Percentiles rank a stretch among this genome's conserved stretches.
Evolutionary conservation across 2,329 filamentous ascomycete genomes (phyloP).

Genomic region (Uncinocarpus reesii): DNA sequence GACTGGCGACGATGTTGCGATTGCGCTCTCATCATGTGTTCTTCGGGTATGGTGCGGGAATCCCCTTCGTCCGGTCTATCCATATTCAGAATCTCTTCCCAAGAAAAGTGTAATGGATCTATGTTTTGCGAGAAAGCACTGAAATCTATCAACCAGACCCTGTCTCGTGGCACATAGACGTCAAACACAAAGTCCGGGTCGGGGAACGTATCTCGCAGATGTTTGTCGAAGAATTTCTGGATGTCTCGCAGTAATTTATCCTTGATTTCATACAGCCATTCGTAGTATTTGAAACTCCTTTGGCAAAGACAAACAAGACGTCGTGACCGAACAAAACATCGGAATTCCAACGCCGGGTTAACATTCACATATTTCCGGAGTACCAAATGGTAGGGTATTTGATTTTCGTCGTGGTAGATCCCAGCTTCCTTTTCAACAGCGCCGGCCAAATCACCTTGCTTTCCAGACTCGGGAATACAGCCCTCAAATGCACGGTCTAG

Average conservation of each 20-base stretch:
- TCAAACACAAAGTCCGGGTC: conserved; percentile 83
- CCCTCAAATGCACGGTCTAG: conserved; percentile 87
- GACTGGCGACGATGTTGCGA: background rate
- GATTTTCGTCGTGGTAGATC: background rate
- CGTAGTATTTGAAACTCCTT: conserved; percentile 80
- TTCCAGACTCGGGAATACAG: conserved; percentile 40
- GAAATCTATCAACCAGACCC: conserved; percentile 80
- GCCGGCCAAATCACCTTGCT: conserved; percentile 16
- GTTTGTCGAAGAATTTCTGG: conserved; percentile 63
- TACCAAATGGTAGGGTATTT: conserved; percentile 69
- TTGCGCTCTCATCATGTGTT: conserved; percentile 16
- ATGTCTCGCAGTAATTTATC: conserved; percentile 59
- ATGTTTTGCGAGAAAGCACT: conserved; percentile 90
- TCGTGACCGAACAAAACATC: conserved; percentile 82
- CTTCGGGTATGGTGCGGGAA: conserved; percentile 25
- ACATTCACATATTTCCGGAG: conserved; percentile 79
- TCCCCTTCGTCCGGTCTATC: conserved; percentile 28
- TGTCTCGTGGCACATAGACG: conserved; percentile 70
- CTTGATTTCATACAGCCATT: conserved; percentile 63
- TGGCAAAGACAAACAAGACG: conserved; percentile 75
- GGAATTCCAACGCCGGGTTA: conserved; percentile 85
- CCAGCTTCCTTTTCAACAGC: background rate
- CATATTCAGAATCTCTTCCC: conserved; percentile 72
- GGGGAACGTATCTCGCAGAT: conserved; percentile 65
- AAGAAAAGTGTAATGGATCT: conserved; percentile 79